Conservation (phyloP, 2,329 filamentous ascomycete genomes). For the Raffaelea ambrosiae region DNA sequence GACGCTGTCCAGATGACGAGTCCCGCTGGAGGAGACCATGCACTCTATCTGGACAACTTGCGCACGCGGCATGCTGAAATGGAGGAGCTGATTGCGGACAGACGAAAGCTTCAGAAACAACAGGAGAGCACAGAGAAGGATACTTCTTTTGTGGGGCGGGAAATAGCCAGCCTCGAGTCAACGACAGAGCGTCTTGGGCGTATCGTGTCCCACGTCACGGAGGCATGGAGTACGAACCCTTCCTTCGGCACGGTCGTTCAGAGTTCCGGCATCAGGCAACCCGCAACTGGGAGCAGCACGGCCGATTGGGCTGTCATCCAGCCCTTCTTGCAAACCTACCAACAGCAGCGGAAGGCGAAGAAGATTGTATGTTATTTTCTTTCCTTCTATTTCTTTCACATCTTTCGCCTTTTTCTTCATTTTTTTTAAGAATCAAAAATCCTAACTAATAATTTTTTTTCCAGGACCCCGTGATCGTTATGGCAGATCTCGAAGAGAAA, state of each 20-base stretch:
- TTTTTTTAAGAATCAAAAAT: not conserved
- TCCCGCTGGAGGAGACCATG: not conserved
- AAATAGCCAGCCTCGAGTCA: not conserved
- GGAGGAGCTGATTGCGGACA: not conserved
- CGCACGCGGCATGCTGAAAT: not conserved
- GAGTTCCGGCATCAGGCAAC: not conserved
- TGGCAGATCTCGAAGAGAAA: not conserved
- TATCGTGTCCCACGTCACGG: not conserved
- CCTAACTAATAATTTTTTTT: not conserved
- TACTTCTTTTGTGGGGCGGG: not conserved
- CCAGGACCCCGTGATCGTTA: not conserved
- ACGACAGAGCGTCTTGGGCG: not conserved
- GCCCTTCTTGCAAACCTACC: not conserved
- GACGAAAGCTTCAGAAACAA: not conserved
- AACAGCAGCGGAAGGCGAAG: no score
- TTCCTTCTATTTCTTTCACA: not conserved
- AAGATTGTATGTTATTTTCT: not conserved
- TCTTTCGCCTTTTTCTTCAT: not conserved
- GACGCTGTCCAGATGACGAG: not conserved
- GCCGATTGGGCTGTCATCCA: not conserved
- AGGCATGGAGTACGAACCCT: not conserved
- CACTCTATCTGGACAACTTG: not conserved
- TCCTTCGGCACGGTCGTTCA: not conserved
- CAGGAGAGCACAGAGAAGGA: not conserved
- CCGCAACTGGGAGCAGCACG: not conserved